Conservation (phyloP, 768 basidiomycete genomes). For the Mrakia gelida region DNA sequence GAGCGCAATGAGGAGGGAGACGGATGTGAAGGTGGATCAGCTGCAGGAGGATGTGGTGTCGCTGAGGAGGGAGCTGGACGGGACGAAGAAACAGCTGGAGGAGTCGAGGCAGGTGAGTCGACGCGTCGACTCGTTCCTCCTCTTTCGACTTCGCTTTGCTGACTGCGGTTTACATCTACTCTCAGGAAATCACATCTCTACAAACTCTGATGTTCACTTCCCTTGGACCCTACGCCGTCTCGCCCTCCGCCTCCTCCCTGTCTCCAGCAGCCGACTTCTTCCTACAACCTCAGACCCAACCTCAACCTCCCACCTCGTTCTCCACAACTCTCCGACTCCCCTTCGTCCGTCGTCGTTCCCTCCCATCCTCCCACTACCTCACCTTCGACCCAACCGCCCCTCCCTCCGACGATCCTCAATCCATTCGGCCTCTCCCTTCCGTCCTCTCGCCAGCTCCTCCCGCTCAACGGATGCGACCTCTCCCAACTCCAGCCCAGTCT, state of each 20-base stretch:
- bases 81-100: constrained; percentile 57
- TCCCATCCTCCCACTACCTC: constrained; percentile 9
- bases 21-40: neutral
- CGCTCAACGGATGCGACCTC: neutral
- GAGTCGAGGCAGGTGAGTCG: constrained; percentile 12
- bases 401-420: constrained; percentile 5
- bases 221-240: constrained; percentile 2
- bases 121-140: too few relatives aligned
- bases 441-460: neutral
- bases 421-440: constrained; percentile 3
- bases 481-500: neutral
- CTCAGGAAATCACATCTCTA: neutral
- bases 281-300: neutral
- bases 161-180: neutral
- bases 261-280: neutral
- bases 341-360: constrained; percentile 7
- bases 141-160: neutral
- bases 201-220: neutral
- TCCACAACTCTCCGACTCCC: neutral
- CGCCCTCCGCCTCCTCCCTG: neutral
- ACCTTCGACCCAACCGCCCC: neutral
- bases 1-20: neutral
- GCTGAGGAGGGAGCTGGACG: constrained; percentile 58
- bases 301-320: neutral
- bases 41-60: constrained; percentile 43